Evolutionary conservation across 208 protist genomes (phyloP).

Genomic region (Porcisia hertigi): DNA sequence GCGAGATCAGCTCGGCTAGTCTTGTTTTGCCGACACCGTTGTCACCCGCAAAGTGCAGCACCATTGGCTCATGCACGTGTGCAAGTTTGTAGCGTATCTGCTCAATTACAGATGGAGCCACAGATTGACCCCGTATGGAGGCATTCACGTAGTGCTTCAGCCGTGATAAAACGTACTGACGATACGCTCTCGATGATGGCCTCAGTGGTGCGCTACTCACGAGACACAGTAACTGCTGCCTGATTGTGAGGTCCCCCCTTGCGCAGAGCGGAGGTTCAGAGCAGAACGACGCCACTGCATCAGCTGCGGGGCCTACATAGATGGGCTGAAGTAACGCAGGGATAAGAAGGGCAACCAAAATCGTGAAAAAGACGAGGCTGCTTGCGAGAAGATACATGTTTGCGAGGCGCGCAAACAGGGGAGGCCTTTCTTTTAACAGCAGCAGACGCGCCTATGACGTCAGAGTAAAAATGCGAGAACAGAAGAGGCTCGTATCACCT

Average conservation of each 20-base stretch:
- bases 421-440: neutral
- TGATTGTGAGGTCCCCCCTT: conserved; percentile 14
- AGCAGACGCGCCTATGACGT: neutral
- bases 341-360: neutral
- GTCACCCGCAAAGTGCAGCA: conserved; percentile 83
- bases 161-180: conserved; percentile 35
- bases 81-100: conserved; percentile 53
- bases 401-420: neutral
- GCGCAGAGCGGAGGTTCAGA: conserved; percentile 38
- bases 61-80: conserved; percentile 42
- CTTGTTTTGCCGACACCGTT: conserved; percentile 86
- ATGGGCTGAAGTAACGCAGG: neutral
- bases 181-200: conserved; percentile 27
- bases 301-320: neutral
- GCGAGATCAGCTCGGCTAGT: conserved; percentile 67
- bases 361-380: neutral
- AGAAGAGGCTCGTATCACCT: neutral
- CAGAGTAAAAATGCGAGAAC: neutral
- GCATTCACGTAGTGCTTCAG: conserved; percentile 32
- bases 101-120: conserved; percentile 39
- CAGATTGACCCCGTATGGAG: conserved; percentile 53
- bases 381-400: neutral
- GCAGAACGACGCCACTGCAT: conserved; percentile 7
- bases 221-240: conserved; percentile 22
- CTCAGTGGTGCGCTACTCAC: conserved; percentile 18